Conservation (phyloP, 2,329 filamentous ascomycete species). For the Sporothrix brasiliensis region DNA sequence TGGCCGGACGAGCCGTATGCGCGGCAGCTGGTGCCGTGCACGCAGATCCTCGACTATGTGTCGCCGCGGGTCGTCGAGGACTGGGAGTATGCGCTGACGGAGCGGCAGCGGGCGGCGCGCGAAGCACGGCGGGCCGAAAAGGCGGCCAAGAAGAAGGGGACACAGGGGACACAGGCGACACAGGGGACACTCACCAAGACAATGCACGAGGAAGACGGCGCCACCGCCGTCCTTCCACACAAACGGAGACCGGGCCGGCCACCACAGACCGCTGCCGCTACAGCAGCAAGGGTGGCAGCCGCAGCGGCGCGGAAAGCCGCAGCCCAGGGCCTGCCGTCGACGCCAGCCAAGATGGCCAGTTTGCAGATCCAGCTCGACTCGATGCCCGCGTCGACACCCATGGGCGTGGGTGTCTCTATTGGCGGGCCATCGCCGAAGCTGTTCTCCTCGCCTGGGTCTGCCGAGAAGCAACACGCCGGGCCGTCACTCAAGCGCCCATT, state of each 20-base stretch:
- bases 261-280: slow-evolving; percentile 8
- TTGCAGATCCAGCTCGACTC: slow-evolving; percentile 26
- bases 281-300: background rate
- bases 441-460: background rate
- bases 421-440: background rate
- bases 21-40: slow-evolving; percentile 51
- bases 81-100: slow-evolving; percentile 55
- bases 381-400: background rate
- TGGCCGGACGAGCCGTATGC: slow-evolving; percentile 57
- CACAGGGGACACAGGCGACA: too few species aligned
- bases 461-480: slow-evolving; percentile 29
- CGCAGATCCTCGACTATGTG: slow-evolving; percentile 60
- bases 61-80: slow-evolving; percentile 59
- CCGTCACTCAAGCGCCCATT: slow-evolving; percentile 27
- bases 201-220: background rate
- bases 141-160: slow-evolving; percentile 1
- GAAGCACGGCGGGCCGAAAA: background rate
- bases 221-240: background rate
- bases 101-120: slow-evolving; percentile 44
- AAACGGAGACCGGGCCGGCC: background rate
- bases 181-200: background rate
- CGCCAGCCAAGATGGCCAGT: background rate
- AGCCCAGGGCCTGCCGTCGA: background rate
- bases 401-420: background rate
- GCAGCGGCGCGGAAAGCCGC: background rate